A percentile compares a stretch with the other conserved stretches of the same genome.
Conservation (phyloP, 73 alveolate species). For the Paraurostyla sp. region DNA sequence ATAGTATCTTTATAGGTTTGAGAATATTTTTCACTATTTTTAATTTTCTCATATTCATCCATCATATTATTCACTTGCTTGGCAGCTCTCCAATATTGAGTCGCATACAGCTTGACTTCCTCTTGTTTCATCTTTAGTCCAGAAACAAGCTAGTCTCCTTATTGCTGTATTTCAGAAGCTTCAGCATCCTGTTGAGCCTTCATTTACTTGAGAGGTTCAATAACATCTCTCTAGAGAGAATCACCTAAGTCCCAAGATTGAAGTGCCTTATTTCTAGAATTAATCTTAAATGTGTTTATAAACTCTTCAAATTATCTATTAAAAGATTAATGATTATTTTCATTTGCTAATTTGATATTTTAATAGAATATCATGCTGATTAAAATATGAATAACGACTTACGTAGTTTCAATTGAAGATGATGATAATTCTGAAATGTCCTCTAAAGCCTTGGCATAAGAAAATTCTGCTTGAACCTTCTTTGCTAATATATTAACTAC, state of each 20-base stretch:
- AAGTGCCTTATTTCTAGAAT: conserved; percentile 7
- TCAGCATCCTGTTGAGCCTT: conserved; percentile 6
- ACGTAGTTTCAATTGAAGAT: conserved; percentile 39
- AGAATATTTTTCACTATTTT: conserved; percentile 14
- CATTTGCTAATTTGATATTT: no score
- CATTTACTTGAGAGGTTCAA: neutral
- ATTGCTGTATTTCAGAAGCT: neutral
- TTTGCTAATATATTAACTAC: neutral
- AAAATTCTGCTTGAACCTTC: conserved; percentile 17
- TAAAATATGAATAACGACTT: neutral
- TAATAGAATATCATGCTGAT: no score
- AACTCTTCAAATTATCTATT: conserved; percentile 49
- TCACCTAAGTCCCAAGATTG: conserved; percentile 54
- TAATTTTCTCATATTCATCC: conserved; percentile 25
- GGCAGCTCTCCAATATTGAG: conserved; percentile 3
- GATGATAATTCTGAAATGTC: neutral
- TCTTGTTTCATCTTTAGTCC: neutral
- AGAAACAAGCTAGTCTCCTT: neutral
- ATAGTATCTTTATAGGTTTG: neutral
- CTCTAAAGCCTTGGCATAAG: conserved; percentile 34
- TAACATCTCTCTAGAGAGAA: conserved; percentile 33
- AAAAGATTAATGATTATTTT: no score
- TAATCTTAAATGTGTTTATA: neutral
- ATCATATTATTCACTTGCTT: neutral
- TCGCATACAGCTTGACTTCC: conserved; percentile 18